These are phyloP conservation scores for Trypanosomatidae sp. DNA, from an alignment of 208 protist genomes.

Conservation along the genomic window DNA sequence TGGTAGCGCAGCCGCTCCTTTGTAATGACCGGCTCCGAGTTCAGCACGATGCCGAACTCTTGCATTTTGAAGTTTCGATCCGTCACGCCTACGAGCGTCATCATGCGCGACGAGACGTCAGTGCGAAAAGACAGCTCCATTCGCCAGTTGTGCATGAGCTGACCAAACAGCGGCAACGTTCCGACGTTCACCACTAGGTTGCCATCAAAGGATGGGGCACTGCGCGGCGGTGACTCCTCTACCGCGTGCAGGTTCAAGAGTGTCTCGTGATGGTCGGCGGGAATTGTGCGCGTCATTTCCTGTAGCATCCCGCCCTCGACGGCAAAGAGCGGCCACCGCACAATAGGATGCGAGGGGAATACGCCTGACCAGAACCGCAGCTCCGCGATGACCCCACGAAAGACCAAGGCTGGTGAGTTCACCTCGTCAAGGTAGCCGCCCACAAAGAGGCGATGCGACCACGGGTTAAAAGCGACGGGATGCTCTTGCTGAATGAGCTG, in stretches of 20 bases:
- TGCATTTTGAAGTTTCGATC: slow-evolving; percentile 87
- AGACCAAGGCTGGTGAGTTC: slow-evolving; percentile 58
- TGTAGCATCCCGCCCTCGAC: slow-evolving; percentile 46
- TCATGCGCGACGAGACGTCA: slow-evolving; percentile 60
- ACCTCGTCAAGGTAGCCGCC: slow-evolving; percentile 76
- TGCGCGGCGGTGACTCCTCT: slow-evolving; percentile 49
- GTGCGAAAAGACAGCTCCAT: slow-evolving; percentile 88
- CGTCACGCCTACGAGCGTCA: slow-evolving; percentile 83
- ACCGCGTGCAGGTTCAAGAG: slow-evolving; percentile 54
- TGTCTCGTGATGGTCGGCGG: slow-evolving; percentile 75
- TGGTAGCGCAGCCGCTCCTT: slow-evolving; percentile 86
- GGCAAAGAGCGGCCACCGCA: slow-evolving; percentile 78
- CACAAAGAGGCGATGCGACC: slow-evolving; percentile 86
- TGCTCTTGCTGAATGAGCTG: slow-evolving; percentile 87
- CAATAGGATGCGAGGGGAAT: slow-evolving; percentile 41
- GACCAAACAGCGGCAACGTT: slow-evolving; percentile 67
- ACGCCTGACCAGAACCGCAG: slow-evolving; percentile 74
- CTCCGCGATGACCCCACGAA: slow-evolving; percentile 73
- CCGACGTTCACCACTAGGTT: slow-evolving; percentile 80
- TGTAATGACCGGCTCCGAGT: slow-evolving; percentile 76
- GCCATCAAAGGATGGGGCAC: slow-evolving; percentile 76
- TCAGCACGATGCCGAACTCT: slow-evolving; percentile 85
- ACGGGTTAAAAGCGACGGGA: slow-evolving; percentile 85
- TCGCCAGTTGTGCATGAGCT: slow-evolving; percentile 87
- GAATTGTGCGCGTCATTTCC: slow-evolving; percentile 73